phyloP scores from a whole-genome alignment of 2,329 filamentous ascomycete genomes.

The Colletotrichum spaethianum region DNA sequence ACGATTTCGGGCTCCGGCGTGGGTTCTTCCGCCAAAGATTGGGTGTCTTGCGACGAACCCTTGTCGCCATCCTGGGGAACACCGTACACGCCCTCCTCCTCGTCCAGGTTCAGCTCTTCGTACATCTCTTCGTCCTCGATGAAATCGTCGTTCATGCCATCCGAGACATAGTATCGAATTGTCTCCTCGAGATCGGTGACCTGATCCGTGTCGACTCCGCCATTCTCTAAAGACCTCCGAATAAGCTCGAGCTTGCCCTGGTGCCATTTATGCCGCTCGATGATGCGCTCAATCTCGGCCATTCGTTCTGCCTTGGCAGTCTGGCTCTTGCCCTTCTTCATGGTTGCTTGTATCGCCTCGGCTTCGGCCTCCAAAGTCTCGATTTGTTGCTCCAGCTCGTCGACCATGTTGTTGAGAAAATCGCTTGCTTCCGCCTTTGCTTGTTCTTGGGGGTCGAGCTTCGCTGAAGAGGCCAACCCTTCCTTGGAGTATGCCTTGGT shows the following conservation, averaged over 20 bases:
- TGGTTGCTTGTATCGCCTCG: slow-evolving; percentile 86
- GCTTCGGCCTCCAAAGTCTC: slow-evolving; percentile 92
- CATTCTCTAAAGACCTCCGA: slow-evolving; percentile 91
- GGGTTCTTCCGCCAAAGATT: slow-evolving; percentile 90
- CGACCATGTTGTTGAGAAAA: slow-evolving; percentile 88
- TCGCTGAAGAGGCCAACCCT: slow-evolving; percentile 89
- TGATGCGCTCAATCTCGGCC: slow-evolving; percentile 85
- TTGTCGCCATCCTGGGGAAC: slow-evolving; percentile 86
- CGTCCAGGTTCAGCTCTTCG: slow-evolving; percentile 91
- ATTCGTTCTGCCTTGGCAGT: slow-evolving; percentile 87
- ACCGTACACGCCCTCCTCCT: slow-evolving; percentile 91
- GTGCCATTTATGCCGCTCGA: slow-evolving; percentile 97
- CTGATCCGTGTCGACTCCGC: slow-evolving; percentile 87
- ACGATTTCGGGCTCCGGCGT: slow-evolving; percentile 68
- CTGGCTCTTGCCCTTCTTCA: slow-evolving; percentile 97
- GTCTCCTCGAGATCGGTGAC: slow-evolving; percentile 91
- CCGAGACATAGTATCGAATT: slow-evolving; percentile 95
- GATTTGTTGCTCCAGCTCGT: slow-evolving; percentile 94
- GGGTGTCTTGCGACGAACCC: slow-evolving; percentile 94
- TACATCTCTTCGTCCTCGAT: slow-evolving; percentile 96
- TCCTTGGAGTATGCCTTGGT: slow-evolving; percentile 99
- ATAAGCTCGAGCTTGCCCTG: slow-evolving; percentile 93
- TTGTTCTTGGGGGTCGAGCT: slow-evolving; percentile 97
- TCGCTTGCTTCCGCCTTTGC: slow-evolving; percentile 91
- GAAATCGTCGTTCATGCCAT: slow-evolving; percentile 90